Evolutionary conservation across 768 basidiomycete genomes (phyloP).

Genomic region (Pleurotus giganteus): DNA sequence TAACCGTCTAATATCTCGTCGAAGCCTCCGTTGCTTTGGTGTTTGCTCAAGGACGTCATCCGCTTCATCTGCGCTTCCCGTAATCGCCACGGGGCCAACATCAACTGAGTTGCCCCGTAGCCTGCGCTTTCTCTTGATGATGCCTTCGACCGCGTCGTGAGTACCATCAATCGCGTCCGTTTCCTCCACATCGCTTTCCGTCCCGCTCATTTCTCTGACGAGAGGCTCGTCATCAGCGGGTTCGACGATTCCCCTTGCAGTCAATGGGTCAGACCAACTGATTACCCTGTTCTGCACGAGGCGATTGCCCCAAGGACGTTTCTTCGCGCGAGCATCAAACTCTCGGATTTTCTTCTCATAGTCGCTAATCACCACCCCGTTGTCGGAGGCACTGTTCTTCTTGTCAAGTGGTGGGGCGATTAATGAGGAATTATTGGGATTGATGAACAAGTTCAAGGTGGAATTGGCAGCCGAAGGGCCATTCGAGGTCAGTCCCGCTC

Average conservation of each 20-base stretch:
- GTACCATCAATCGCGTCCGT: background rate
- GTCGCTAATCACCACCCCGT: constrained; percentile 16
- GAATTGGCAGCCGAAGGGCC: constrained; percentile 18
- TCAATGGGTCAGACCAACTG: constrained; percentile 35
- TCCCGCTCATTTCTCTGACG: background rate
- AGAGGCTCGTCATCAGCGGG: background rate
- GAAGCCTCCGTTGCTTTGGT: constrained; percentile 2
- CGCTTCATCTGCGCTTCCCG: constrained; percentile 8
- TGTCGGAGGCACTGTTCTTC: background rate
- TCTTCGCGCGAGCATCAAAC: constrained; percentile 30
- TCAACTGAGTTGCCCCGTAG: background rate
- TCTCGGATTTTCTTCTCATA: constrained; percentile 34
- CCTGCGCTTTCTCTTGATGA: background rate
- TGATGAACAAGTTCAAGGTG: constrained; percentile 11
- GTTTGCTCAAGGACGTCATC: constrained; percentile 4
- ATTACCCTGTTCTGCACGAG: constrained; percentile 41
- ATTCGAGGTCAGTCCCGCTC: constrained; percentile 1
- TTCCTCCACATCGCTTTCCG: constrained; percentile 5
- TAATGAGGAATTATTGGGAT: constrained; percentile 15
- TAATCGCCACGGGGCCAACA: background rate
- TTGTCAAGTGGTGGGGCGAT: background rate
- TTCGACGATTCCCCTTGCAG: constrained; percentile 13
- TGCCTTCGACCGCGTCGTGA: background rate
- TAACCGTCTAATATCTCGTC: constrained; percentile 23
- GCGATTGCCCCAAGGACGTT: constrained; percentile 35